A percentile compares a stretch with the other conserved stretches of the same genome.
phyloP scores from a whole-genome alignment of 257 asterid species.

The Nicotiana tabacum region DNA sequence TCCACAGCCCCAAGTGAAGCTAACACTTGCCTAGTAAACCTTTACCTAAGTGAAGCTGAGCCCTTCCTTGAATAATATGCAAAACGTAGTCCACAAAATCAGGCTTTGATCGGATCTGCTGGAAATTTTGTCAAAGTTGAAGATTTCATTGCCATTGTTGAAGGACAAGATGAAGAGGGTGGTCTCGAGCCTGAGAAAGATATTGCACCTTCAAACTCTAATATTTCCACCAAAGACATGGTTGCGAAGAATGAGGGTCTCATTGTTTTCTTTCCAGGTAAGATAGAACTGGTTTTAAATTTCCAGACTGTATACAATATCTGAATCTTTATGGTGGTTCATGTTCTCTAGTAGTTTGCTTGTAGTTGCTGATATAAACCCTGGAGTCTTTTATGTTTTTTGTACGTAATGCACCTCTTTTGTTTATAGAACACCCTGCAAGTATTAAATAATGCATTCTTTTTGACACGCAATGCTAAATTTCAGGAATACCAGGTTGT shows the following conservation, averaged over 20 bases:
- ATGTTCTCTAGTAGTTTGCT: background rate
- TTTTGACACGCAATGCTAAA: slow-evolving; percentile 17
- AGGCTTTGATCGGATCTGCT: slow-evolving; percentile 84
- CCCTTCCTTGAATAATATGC: slow-evolving; percentile 95
- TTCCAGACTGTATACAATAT: background rate
- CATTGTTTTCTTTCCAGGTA: slow-evolving; percentile 94
- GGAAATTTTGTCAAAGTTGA: slow-evolving; percentile 82
- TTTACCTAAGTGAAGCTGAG: slow-evolving; percentile 80
- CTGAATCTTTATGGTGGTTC: background rate
- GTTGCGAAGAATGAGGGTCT: slow-evolving; percentile 77
- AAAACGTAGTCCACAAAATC: slow-evolving; percentile 81
- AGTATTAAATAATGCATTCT: slow-evolving; percentile 12
- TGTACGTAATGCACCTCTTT: background rate
- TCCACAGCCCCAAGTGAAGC: slow-evolving; percentile 22
- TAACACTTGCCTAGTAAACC: no score
- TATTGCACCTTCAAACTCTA: slow-evolving; percentile 41
- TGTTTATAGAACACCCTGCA: background rate
- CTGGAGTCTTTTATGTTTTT: background rate
- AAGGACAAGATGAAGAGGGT: slow-evolving; percentile 87
- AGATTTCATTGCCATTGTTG: slow-evolving; percentile 72
- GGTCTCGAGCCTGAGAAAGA: slow-evolving; percentile 68
- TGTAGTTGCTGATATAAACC: background rate
- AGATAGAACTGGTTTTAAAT: slow-evolving; percentile 6
- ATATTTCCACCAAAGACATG: slow-evolving; percentile 46
- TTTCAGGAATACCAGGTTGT: slow-evolving; percentile 93